Evolutionary conservation across 108 stramenopile species (phyloP).

Genomic region (Seminavis robusta): DNA sequence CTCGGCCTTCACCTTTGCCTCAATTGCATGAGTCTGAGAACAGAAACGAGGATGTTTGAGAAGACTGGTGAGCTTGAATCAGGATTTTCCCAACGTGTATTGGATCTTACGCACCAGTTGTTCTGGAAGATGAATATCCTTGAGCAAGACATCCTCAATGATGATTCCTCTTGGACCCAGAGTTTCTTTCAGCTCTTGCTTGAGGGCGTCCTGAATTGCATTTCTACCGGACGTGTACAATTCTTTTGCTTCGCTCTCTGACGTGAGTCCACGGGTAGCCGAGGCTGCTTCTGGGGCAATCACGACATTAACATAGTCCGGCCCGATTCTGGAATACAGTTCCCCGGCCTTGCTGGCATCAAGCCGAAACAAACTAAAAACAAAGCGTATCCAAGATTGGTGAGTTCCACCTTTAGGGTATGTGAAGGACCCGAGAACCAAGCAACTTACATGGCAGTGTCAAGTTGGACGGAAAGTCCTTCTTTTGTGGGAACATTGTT

Average conservation of each 20-base stretch:
- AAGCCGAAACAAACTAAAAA: slow-evolving; percentile 19
- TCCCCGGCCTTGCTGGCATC: slow-evolving; percentile 24
- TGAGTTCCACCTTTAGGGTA: background rate
- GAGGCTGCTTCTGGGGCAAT: slow-evolving; percentile 43
- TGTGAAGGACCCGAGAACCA: background rate
- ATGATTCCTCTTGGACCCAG: slow-evolving; percentile 44
- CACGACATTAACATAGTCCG: slow-evolving; percentile 23
- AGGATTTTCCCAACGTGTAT: too few relatives aligned
- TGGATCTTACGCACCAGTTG: too few relatives aligned
- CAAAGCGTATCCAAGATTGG: background rate
- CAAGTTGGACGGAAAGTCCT: slow-evolving; percentile 36
- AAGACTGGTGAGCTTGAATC: too few relatives aligned
- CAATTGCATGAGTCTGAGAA: slow-evolving; percentile 40
- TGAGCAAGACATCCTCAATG: slow-evolving; percentile 46
- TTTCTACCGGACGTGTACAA: slow-evolving; percentile 38
- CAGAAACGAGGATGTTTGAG: too few relatives aligned
- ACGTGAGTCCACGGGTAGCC: slow-evolving; percentile 44
- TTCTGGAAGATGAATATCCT: slow-evolving; percentile 34
- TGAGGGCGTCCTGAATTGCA: slow-evolving; percentile 31
- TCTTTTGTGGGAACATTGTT: slow-evolving; percentile 45
- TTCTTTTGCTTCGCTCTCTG: slow-evolving; percentile 46
- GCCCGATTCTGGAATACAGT: slow-evolving; percentile 29
- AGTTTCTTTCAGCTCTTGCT: slow-evolving; percentile 23
- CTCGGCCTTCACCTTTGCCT: slow-evolving; percentile 44
- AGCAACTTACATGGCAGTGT: slow-evolving; percentile 42